Evolutionary conservation across 495 filamentous ascomycete genomes (phyloP).

Genomic region (Talaromyces liani): DNA sequence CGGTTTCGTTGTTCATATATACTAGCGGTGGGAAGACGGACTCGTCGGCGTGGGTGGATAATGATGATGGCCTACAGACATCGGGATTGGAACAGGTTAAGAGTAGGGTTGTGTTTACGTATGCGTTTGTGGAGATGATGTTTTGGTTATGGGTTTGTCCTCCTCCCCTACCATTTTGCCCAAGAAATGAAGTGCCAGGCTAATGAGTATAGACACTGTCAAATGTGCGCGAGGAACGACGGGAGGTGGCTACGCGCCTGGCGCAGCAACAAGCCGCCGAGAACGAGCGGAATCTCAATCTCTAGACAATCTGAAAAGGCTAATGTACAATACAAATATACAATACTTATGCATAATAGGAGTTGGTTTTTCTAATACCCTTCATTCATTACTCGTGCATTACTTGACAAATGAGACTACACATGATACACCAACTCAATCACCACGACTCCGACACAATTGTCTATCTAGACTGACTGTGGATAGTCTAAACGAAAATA

Average conservation of each 20-base stretch:
- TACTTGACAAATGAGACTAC: neutral
- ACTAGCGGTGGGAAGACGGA: constrained; percentile 30
- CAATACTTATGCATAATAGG: neutral
- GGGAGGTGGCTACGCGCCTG: constrained; percentile 28
- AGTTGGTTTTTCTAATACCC: neutral
- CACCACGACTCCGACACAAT: neutral
- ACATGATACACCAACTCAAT: too few relatives aligned
- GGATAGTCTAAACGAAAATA: neutral
- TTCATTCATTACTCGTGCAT: neutral
- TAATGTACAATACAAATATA: neutral
- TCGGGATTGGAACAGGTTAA: constrained; percentile 53
- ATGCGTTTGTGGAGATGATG: constrained; percentile 75
- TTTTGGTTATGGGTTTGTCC: constrained; percentile 78
- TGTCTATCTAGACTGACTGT: neutral
- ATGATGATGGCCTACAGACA: constrained; percentile 23
- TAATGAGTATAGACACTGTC: constrained; percentile 26
- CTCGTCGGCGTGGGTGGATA: neutral
- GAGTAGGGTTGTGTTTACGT: constrained; percentile 76
- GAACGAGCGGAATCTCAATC: neutral
- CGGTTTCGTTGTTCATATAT: constrained; percentile 62
- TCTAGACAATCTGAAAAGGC: neutral
- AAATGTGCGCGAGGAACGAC: constrained; percentile 38
- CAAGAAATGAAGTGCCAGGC: too few relatives aligned
- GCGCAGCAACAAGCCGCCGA: constrained; percentile 8
- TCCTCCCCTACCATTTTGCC: too few relatives aligned